phyloP scores from a whole-genome alignment of 257 asterid species.

The Handroanthus guayacan region DNA sequence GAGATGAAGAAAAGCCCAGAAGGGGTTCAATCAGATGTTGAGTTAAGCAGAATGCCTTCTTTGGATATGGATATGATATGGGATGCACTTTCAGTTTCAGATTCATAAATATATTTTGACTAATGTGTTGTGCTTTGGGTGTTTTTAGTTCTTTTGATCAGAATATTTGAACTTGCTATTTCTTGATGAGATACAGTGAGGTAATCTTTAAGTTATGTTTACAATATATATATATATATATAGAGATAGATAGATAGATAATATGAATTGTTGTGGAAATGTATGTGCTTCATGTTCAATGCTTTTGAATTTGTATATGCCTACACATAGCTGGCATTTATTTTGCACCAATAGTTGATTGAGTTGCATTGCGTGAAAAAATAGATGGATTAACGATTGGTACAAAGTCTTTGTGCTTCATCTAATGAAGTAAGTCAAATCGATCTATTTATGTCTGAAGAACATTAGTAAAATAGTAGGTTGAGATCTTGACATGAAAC shows the following conservation, averaged over 20 bases:
- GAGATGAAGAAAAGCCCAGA: conserved; percentile 42
- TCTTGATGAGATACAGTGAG: neutral
- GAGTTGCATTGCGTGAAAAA: no score
- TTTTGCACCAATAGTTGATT: no score
- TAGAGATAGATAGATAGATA: no score
- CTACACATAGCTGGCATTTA: neutral
- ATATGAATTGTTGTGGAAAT: conserved; percentile 8
- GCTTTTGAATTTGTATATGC: neutral
- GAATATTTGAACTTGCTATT: neutral
- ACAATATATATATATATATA: neutral
- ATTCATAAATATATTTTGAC: conserved; percentile 38
- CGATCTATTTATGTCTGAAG: no score
- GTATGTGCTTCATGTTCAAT: neutral
- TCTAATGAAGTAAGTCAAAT: no score
- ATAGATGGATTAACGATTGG: no score
- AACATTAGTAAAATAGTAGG: no score
- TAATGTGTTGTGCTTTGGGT: neutral
- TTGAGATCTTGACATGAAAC: no score
- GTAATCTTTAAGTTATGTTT: neutral
- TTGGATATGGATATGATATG: conserved; percentile 76
- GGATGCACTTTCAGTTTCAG: conserved; percentile 69
- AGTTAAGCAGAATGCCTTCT: conserved; percentile 73
- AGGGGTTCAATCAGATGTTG: conserved; percentile 37
- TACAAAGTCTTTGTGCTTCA: no score
- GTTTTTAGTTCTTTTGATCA: neutral